Base-by-base conservation (phyloP, 208 protist species). In the Leishmania martiniquensis region DNA sequence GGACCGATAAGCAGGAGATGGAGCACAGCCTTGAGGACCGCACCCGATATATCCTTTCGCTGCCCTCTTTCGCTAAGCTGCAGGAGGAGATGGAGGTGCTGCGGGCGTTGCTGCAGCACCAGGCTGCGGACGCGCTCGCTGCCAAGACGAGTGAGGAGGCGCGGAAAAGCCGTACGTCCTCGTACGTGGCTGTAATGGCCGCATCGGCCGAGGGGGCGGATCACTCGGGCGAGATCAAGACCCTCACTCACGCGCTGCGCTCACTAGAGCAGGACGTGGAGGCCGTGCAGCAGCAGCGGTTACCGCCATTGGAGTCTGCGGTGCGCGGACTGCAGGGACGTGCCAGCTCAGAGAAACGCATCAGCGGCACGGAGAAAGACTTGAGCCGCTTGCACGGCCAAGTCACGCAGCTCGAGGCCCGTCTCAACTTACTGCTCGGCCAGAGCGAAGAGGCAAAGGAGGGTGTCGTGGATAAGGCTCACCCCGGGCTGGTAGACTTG, bases 31-130 rank as follows among this genome's bases (percentile, higher is more conserved):
- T 89, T n/a, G 81, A 91, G 57, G 87, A 90, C 42, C 88, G 90
- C 67, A 86, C 85, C 37, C 60, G 29, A n/a, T 97, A 87, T 76
- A 66, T 95, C 13, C 86, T 91, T 76, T 88, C 87, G 20, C 81
- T 97, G 75, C 87, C 89, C 1, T 78, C 89, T 34, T 95, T 97
- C 73, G 65, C 59, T 2, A 84, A 74, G n/a, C 34, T 96, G 44
- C 87, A 77, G 39, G 90, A 94, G 45, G 91, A 96, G 78, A 37
- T 96, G 72, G 87, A 92, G 4, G 87, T 93, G 49, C 42, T 95
- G 75, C 85, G 89, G 17, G 72, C 77, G n/a, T 85, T 94, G 74
- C 54, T 93, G 44, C 85, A 90, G 81, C 81, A 89, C 22, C 90
- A 93, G 75, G 80, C 89, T 17, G 78, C 85, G 1, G 91, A 93